These are phyloP conservation scores for Fusarium virguliforme DNA, from an alignment of 2,329 filamentous ascomycete genomes.

Conservation along the genomic window DNA sequence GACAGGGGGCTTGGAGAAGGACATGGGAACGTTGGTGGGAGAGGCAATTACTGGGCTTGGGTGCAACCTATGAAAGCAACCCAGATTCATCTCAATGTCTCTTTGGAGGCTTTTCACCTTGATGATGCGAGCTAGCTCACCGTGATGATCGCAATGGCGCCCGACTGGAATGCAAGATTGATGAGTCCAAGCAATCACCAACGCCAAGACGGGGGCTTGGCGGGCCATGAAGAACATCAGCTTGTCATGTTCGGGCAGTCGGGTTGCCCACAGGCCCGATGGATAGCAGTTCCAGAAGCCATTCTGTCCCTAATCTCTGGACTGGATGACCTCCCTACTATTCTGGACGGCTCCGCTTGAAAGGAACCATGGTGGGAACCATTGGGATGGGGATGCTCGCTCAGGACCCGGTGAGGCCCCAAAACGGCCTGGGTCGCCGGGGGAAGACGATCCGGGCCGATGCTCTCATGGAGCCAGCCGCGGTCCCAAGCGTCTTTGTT, in stretches of 20 bases:
- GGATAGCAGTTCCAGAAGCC: background rate
- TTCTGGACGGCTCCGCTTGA: conserved; percentile 36
- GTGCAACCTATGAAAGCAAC: conserved; percentile 33
- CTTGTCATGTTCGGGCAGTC: conserved; percentile 10
- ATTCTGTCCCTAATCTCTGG: conserved; percentile 9
- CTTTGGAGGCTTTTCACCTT: conserved; percentile 9
- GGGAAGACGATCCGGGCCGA: conserved; percentile 52
- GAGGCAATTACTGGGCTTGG: conserved; percentile 36
- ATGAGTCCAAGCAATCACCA: conserved; percentile 25
- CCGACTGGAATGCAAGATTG: conserved; percentile 43
- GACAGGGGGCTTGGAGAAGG: conserved; percentile 29
- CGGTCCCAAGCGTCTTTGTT: conserved; percentile 46
- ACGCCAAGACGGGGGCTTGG: conserved; percentile 27
- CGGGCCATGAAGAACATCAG: conserved; percentile 2
- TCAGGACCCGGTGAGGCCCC: conserved; percentile 30
- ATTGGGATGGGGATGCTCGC: conserved; percentile 16
- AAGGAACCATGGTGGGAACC: conserved; percentile 37
- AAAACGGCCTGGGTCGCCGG: conserved; percentile 43
- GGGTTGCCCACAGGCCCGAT: conserved; percentile 1
- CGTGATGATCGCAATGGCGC: conserved; percentile 32
- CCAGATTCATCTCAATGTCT: conserved; percentile 17
- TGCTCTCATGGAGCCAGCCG: conserved; percentile 46
- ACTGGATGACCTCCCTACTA: background rate
- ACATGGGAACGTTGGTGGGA: conserved; percentile 34
- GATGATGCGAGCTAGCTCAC: conserved; percentile 26